Evolutionary conservation across 1,284 basidiomycete genomes (phyloP).

Genomic region (Leucoagaricus sp.): DNA sequence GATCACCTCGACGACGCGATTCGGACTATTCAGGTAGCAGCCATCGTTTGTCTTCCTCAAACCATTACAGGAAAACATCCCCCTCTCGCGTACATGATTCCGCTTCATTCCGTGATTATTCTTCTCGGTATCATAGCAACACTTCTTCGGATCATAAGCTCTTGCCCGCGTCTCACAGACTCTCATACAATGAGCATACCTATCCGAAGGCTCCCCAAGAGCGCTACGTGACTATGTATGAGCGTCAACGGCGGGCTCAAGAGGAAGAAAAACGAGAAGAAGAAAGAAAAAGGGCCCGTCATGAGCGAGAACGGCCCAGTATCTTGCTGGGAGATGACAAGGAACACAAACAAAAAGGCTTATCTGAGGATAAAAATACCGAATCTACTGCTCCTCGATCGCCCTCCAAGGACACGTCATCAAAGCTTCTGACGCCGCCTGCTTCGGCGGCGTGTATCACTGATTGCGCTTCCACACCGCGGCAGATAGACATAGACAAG

Average conservation of each 20-base stretch:
- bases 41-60: not conserved
- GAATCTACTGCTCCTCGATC: not conserved
- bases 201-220: not conserved
- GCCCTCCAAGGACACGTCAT: not conserved
- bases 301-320: not conserved
- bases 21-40: not conserved
- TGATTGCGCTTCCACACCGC: not conserved
- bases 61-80: constrained; percentile 11
- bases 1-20: constrained; percentile 1
- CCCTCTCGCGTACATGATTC: not conserved
- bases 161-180: not conserved
- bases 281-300: not conserved
- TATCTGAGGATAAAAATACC: not conserved
- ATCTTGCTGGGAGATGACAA: not conserved
- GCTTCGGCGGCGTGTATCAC: not conserved
- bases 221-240: not conserved
- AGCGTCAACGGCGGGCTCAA: not conserved
- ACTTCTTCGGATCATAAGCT: not conserved
- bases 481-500: not conserved
- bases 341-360: not conserved
- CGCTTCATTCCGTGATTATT: not conserved
- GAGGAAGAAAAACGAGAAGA: not conserved
- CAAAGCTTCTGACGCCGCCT: not conserved
- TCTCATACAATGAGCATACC: not conserved
- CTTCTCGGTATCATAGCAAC: not conserved